Evolutionary conservation across 208 protist genomes (phyloP), one percentile per base, ranked within the genome.

Genomic region (Leishmania tropica): DNA sequence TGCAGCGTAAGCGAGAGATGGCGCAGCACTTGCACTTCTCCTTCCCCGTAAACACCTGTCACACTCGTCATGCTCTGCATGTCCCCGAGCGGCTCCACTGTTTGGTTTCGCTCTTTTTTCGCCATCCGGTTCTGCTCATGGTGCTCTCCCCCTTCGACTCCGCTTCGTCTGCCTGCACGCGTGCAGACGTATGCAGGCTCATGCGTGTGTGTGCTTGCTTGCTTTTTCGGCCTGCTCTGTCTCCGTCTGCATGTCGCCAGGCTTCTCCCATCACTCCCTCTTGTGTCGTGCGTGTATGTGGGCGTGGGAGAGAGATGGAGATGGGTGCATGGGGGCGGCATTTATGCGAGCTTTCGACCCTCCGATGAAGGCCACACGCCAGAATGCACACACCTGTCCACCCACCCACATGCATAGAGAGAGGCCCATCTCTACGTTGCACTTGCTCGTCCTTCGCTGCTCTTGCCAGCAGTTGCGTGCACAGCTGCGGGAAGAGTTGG

Each of bases 91-190:
- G 0, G 62, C 62, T 42, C 31, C 4, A 40, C 24, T 73, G 24
- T 40, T 68, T 68, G 4, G 60, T 56, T 81, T 81, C 47, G 62
- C 62, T 68, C 13, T 40, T 2, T n/a, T 45, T 47, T 80, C 60
- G 13, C 60, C 60, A 80, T 53, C 40, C 37, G 13, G 6, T 37
- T 42, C 51, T 75, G 21, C 28, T 75, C n/a, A 75, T 37, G 35
- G 31, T 40, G 37, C 73, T 47, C 24, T 21, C 28, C 56, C 45
- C 35, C 76, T 31, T 68, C 62, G 31, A 42, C 62, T 40, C n/a
- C 62, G 24, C 11, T 35, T 37, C 62, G 13, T 35, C 31, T 64
- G 53, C 31, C 24, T 76, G 45, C 45, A 76, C 48, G n/a, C 58
- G 73, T 48, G 68, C 28, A 24, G 15, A 19, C 10, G 68, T 31